Conservation (phyloP, 495 filamentous ascomycete genomes). For the Aspergillus nanangensis region DNA sequence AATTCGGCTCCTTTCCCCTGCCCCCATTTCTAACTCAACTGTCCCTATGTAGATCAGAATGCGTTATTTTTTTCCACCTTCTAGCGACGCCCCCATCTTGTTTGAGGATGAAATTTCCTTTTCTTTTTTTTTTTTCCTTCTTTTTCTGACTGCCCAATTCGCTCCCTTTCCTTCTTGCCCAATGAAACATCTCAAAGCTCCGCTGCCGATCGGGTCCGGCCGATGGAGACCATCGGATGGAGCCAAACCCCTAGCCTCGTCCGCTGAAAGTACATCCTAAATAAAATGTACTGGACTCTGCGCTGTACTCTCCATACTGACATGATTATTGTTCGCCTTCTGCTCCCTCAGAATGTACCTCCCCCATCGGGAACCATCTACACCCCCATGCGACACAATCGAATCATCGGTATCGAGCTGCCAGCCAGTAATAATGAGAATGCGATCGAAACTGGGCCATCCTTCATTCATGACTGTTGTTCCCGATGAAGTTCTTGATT, state of each 20-base stretch:
- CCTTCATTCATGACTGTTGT: not conserved
- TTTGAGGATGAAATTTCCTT: not conserved
- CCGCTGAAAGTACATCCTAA: not conserved
- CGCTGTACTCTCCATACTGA: no score
- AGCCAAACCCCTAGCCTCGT: slow-evolving; percentile 4
- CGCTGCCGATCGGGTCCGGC: slow-evolving; percentile 14
- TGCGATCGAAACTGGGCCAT: not conserved
- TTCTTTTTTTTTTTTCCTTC: slow-evolving; percentile 1
- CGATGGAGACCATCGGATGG: slow-evolving; percentile 13
- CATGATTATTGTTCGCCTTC: no score
- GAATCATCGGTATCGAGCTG: not conserved
- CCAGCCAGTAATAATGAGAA: not conserved
- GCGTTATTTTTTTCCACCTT: not conserved
- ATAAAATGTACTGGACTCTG: no score
- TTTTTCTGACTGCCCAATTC: not conserved
- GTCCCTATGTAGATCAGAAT: slow-evolving; percentile 5
- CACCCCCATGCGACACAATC: not conserved
- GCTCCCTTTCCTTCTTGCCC: not conserved
- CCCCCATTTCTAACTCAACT: not conserved
- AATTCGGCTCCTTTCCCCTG: no score
- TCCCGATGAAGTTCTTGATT: not conserved
- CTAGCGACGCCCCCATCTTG: not conserved
- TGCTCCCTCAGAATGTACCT: no score
- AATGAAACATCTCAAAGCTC: no score
- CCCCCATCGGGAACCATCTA: not conserved